Evolutionary conservation across 352 stramenopile species (phyloP).

Genomic region (Phytophthora rubi): DNA sequence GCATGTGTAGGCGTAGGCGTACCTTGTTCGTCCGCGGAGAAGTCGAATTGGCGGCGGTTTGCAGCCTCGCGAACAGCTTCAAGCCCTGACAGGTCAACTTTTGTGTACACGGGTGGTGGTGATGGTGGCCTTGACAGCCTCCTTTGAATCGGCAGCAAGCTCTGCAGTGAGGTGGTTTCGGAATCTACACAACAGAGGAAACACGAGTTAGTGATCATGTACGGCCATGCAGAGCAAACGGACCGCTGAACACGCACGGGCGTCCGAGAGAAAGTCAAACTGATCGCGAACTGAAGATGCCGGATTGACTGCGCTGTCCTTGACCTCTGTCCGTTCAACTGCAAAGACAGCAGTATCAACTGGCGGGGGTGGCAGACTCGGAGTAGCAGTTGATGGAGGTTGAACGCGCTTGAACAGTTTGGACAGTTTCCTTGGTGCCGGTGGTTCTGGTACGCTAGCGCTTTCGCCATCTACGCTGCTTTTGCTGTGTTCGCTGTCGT

Average conservation of each 20-base stretch:
- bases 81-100: conserved; percentile 45
- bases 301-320: conserved; percentile 38
- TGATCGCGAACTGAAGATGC: conserved; percentile 37
- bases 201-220: neutral
- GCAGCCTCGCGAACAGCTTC: conserved; percentile 53
- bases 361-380: neutral
- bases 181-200: conserved; percentile 9
- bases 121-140: conserved; percentile 16
- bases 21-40: conserved; percentile 42
- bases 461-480: neutral
- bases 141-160: conserved; percentile 2
- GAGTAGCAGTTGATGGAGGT: neutral
- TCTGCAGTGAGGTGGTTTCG: conserved; percentile 1
- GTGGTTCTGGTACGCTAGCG: conserved; percentile 8
- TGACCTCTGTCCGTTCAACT: conserved; percentile 11
- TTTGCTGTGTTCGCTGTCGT: too few species aligned
- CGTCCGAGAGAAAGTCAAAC: conserved; percentile 38
- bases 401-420: conserved; percentile 33
- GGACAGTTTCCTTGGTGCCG: conserved; percentile 12
- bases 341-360: conserved; percentile 4
- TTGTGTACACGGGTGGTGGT: conserved; percentile 21
- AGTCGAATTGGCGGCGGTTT: conserved; percentile 48
- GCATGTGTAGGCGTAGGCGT: neutral
- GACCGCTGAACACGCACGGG: conserved; percentile 20
- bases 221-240: neutral